Percentiles rank a stretch among this genome's conserved stretches.
These are phyloP conservation scores for Crinitomyces ghanaensis DNA, from an alignment of 805 yeast genomes.

Conservation along the genomic window DNA sequence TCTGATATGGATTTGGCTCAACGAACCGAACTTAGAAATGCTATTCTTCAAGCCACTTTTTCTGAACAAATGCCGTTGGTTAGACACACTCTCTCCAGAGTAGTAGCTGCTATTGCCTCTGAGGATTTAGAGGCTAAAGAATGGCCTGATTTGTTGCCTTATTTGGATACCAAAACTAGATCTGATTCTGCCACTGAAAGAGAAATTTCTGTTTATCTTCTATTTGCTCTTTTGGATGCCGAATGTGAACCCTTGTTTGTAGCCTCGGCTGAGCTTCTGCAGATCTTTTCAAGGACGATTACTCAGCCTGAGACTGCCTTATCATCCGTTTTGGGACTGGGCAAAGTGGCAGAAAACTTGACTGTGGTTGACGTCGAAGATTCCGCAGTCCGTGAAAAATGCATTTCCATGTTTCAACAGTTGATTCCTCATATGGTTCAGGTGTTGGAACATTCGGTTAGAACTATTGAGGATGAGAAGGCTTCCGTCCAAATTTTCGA, in stretches of 20 bases:
- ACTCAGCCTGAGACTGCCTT: conserved; percentile 49
- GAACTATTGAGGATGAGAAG: conserved; percentile 59
- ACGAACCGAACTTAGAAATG: conserved; percentile 51
- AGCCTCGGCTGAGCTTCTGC: conserved; percentile 57
- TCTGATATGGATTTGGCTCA: conserved; percentile 28
- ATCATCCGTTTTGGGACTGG: conserved; percentile 71
- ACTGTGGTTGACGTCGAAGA: conserved; percentile 41
- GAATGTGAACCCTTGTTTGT: conserved; percentile 51
- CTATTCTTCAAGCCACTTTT: conserved; percentile 61
- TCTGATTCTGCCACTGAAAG: conserved; percentile 46
- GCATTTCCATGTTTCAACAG: conserved; percentile 43
- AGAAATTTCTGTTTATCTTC: conserved; percentile 74
- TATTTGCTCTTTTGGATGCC: conserved; percentile 66
- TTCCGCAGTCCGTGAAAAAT: conserved; percentile 38
- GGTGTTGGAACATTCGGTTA: conserved; percentile 66
- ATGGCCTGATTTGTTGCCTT: conserved; percentile 72
- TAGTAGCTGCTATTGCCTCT: conserved; percentile 75
- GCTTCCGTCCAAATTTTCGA: conserved; percentile 68
- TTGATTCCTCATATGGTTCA: conserved; percentile 71
- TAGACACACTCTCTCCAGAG: conserved; percentile 83
- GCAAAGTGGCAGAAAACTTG: conserved; percentile 32
- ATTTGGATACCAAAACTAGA: conserved; percentile 56
- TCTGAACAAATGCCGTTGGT: conserved; percentile 50
- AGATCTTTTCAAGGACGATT: conserved; percentile 59
- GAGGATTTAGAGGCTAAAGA: conserved; percentile 53